These are phyloP conservation scores for Flaveria linearis DNA, from an alignment of 129 eudicot genomes.

Conservation along the genomic window DNA sequence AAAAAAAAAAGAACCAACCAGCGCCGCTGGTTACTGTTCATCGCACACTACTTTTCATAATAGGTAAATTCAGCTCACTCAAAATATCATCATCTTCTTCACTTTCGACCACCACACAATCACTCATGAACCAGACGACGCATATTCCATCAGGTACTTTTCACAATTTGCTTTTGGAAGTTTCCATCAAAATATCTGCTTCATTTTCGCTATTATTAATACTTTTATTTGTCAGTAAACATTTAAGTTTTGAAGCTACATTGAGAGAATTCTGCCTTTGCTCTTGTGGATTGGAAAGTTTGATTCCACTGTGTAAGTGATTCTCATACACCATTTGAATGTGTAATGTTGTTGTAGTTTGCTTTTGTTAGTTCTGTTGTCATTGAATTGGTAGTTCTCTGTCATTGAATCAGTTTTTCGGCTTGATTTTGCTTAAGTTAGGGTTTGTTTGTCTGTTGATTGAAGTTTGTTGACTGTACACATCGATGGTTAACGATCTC, in stretches of 20 bases:
- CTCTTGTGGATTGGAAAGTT: background rate
- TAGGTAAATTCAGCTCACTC: background rate
- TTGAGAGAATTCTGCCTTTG: slow-evolving; percentile 21
- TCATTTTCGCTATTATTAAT: slow-evolving; percentile 32
- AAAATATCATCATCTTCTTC: slow-evolving; percentile 27
- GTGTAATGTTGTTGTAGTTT: background rate
- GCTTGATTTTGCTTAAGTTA: slow-evolving; percentile 12
- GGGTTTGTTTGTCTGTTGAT: background rate
- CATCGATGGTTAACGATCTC: slow-evolving; percentile 1
- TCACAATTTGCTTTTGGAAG: slow-evolving; percentile 27
- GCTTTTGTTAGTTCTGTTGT: slow-evolving; percentile 18
- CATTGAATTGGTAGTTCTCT: slow-evolving; percentile 11
- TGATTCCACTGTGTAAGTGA: slow-evolving; percentile 25
- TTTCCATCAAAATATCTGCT: slow-evolving; percentile 34
- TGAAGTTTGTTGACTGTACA: background rate
- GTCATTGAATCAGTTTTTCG: background rate
- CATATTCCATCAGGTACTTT: slow-evolving; percentile 30
- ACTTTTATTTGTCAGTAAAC: slow-evolving; percentile 22
- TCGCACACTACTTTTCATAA: no score
- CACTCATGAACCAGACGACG: slow-evolving; percentile 21
- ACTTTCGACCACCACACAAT: slow-evolving; percentile 39
- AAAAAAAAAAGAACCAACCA: no score
- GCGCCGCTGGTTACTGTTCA: no score
- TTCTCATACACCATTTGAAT: background rate
- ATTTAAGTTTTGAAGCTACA: slow-evolving; percentile 15